Conservation (phyloP, 2,329 filamentous ascomycete genomes). For the Clonostachys solani region DNA sequence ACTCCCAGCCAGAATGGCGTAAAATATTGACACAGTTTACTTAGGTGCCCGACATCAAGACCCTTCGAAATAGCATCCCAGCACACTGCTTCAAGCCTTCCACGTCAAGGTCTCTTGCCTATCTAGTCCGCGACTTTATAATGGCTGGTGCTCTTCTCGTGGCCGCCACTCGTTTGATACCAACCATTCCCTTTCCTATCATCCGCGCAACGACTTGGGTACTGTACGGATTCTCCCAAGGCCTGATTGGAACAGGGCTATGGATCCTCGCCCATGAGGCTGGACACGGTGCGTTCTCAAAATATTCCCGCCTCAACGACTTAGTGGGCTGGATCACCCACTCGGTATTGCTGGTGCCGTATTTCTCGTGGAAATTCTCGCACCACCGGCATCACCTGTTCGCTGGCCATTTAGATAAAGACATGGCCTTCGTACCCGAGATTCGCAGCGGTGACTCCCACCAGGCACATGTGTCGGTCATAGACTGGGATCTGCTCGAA, state of each 20-base stretch:
- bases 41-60: constrained; percentile 41
- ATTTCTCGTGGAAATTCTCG: constrained; percentile 69
- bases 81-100: constrained; percentile 59
- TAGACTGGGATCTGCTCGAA: constrained; percentile 36
- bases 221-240: constrained; percentile 59
- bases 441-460: constrained; percentile 29
- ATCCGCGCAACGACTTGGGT: constrained; percentile 47
- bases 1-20: too few relatives aligned
- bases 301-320: constrained; percentile 51
- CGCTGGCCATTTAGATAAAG: constrained; percentile 63
- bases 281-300: constrained; percentile 67
- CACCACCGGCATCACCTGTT: constrained; percentile 68
- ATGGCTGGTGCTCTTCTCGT: constrained; percentile 43
- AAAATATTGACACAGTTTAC: not conserved
- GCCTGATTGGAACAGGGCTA: constrained; percentile 61
- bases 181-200: constrained; percentile 35
- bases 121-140: constrained; percentile 51
- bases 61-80: constrained; percentile 49
- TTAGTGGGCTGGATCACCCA: constrained; percentile 59
- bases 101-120: constrained; percentile 43
- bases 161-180: constrained; percentile 49
- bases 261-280: constrained; percentile 72
- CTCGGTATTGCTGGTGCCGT: constrained; percentile 63
- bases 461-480: constrained; percentile 17
- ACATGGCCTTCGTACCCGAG: constrained; percentile 59